A percentile compares a stretch with the other conserved stretches of the same genome.
phyloP scores from a whole-genome alignment of 2,329 filamentous ascomycete species.

The Trichophyton mentagrophytes region DNA sequence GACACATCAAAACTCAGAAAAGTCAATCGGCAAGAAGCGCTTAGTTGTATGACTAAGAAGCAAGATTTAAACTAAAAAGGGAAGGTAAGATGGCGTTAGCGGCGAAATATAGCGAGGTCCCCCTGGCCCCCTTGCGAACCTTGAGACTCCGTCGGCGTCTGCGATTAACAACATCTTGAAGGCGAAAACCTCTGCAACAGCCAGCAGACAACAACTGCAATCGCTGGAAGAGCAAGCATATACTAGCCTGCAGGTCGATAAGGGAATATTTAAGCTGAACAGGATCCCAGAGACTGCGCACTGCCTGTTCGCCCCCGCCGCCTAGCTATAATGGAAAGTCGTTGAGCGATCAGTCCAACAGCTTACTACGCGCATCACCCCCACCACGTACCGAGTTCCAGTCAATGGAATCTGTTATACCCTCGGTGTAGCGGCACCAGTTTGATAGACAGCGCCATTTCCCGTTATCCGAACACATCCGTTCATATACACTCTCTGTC shows the following conservation, averaged over 20 bases:
- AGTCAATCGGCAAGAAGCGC: not conserved
- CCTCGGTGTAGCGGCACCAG: not conserved
- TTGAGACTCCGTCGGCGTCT: not conserved
- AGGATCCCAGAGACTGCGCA: too few relatives aligned
- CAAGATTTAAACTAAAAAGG: not conserved
- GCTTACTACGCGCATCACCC: not conserved
- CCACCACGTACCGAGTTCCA: slow-evolving; percentile 1
- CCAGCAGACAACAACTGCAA: not conserved
- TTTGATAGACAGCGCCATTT: not conserved
- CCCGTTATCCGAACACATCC: not conserved
- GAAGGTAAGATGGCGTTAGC: not conserved
- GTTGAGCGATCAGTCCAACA: not conserved
- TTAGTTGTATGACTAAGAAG: not conserved
- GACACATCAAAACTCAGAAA: not conserved
- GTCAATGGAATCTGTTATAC: not conserved
- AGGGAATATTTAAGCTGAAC: too few relatives aligned
- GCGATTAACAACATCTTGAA: not conserved
- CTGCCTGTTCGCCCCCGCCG: not conserved
- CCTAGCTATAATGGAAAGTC: not conserved
- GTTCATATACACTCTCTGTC: not conserved
- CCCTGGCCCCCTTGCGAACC: not conserved
- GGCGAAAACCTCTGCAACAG: not conserved
- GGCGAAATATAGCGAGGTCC: not conserved
- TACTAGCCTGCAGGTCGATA: too few relatives aligned
- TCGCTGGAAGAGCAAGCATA: not conserved